A percentile compares a stretch with the other conserved stretches of the same genome.
These are phyloP conservation scores for Colletotrichum tabaci DNA, from an alignment of 2,329 filamentous ascomycete genomes.

Conservation along the genomic window DNA sequence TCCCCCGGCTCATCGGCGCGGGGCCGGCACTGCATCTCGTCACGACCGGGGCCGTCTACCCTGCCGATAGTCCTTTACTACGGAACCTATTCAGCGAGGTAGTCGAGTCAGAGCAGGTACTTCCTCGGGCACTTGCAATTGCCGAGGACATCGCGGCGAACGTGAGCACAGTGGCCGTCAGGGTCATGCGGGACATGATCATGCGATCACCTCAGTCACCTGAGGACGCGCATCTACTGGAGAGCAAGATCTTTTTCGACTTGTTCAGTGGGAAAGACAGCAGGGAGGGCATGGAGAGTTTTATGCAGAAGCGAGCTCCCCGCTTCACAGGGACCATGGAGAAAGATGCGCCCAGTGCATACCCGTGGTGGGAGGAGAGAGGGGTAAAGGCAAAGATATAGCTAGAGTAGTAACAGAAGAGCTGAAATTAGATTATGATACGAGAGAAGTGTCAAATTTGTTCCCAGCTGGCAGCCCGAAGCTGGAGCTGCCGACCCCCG, in stretches of 20 bases:
- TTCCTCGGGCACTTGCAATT: conserved; percentile 75
- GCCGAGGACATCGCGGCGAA: conserved; percentile 78
- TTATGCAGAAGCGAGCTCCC: conserved; percentile 77
- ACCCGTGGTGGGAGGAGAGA: conserved; percentile 78
- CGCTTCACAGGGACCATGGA: conserved; percentile 74
- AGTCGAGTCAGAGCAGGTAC: conserved; percentile 71
- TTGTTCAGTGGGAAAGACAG: conserved; percentile 72
- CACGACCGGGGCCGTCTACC: conserved; percentile 77
- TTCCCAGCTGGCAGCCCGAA: background rate
- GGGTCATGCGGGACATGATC: conserved; percentile 81
- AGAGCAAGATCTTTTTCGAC: conserved; percentile 75
- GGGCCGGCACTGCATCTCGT: conserved; percentile 75
- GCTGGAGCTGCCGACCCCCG: background rate
- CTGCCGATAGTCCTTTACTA: conserved; percentile 64
- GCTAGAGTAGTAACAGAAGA: background rate
- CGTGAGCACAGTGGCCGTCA: conserved; percentile 74
- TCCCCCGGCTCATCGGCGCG: conserved; percentile 78
- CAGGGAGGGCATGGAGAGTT: conserved; percentile 77
- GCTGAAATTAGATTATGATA: background rate
- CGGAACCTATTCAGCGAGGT: conserved; percentile 77
- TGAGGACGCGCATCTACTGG: conserved; percentile 80
- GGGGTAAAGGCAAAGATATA: conserved; percentile 50
- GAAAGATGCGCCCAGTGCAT: conserved; percentile 70
- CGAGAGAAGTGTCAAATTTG: background rate
- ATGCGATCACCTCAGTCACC: conserved; percentile 71